Evolutionary conservation across 2,329 filamentous ascomycete genomes (phyloP).

Genomic region (Alternaria panax): DNA sequence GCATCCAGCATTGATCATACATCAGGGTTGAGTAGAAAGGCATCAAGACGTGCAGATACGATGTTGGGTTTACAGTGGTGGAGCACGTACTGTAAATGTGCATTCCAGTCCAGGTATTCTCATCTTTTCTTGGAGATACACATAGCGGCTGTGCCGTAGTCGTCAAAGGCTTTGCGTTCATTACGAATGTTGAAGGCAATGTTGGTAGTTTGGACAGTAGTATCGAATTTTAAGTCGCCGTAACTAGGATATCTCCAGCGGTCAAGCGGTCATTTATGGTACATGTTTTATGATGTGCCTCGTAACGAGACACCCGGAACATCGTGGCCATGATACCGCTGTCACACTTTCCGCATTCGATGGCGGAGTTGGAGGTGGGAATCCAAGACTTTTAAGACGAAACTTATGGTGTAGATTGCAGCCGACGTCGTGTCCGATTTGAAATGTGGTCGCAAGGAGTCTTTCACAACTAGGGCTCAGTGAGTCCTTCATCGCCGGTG

Average conservation of each 20-base stretch:
- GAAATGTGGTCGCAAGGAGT: neutral
- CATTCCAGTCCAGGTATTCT: neutral
- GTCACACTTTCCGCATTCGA: neutral
- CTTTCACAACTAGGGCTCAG: neutral
- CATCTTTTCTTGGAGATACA: neutral
- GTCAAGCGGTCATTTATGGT: neutral
- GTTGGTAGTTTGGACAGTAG: neutral
- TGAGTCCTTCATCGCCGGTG: neutral
- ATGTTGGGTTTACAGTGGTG: neutral
- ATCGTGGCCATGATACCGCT: neutral
- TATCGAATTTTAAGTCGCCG: neutral
- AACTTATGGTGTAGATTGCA: neutral
- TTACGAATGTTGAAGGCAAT: neutral
- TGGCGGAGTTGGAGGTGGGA: neutral
- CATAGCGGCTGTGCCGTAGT: neutral
- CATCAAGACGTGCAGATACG: neutral
- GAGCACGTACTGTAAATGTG: too few relatives aligned
- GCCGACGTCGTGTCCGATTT: neutral
- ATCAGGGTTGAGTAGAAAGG: neutral
- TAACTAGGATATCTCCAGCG: neutral
- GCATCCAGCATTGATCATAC: neutral
- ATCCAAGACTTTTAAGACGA: neutral
- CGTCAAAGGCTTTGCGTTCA: neutral
- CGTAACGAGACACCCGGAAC: neutral
- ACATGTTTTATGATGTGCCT: neutral